Evolutionary conservation across 805 yeast species (phyloP).

Genomic region (Teunomyces funiuensis): DNA sequence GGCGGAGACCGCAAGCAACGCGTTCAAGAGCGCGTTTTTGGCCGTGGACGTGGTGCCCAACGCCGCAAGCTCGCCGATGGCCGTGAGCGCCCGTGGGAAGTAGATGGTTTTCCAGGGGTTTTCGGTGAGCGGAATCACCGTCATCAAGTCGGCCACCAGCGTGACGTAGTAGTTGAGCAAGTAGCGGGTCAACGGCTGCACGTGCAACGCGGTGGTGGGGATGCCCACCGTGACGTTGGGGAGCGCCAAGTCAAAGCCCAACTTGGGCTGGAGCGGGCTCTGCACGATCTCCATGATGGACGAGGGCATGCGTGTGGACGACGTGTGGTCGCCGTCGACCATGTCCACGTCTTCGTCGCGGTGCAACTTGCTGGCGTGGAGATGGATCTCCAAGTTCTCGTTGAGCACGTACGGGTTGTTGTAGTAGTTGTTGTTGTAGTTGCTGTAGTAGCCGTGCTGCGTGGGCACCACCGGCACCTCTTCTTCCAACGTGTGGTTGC

Average conservation of each 20-base stretch:
- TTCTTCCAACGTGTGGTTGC: constrained; percentile 27
- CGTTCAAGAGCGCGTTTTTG: constrained; percentile 74
- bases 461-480: not conserved
- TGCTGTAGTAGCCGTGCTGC: constrained; percentile 38
- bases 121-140: constrained; percentile 66
- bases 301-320: constrained; percentile 49
- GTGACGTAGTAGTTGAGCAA: constrained; percentile 69
- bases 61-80: constrained; percentile 77
- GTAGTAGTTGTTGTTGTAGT: constrained; percentile 38
- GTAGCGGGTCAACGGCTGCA: constrained; percentile 70
- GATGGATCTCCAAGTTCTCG: constrained; percentile 40
- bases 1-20: constrained; percentile 77
- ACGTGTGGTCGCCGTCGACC: constrained; percentile 29
- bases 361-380: constrained; percentile 37
- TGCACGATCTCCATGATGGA: constrained; percentile 52
- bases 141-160: constrained; percentile 77
- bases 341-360: constrained; percentile 34
- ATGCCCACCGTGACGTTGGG: constrained; percentile 32
- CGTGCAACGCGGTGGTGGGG: constrained; percentile 61
- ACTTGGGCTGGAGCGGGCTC: constrained; percentile 38
- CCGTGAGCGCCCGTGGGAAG: constrained; percentile 78
- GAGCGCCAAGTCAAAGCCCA: constrained; percentile 41
- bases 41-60: constrained; percentile 74
- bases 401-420: constrained; percentile 40
- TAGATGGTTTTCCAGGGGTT: constrained; percentile 90